Evolutionary conservation across 2,329 filamentous ascomycete genomes (phyloP).

Genomic region (Xylaria sp.): DNA sequence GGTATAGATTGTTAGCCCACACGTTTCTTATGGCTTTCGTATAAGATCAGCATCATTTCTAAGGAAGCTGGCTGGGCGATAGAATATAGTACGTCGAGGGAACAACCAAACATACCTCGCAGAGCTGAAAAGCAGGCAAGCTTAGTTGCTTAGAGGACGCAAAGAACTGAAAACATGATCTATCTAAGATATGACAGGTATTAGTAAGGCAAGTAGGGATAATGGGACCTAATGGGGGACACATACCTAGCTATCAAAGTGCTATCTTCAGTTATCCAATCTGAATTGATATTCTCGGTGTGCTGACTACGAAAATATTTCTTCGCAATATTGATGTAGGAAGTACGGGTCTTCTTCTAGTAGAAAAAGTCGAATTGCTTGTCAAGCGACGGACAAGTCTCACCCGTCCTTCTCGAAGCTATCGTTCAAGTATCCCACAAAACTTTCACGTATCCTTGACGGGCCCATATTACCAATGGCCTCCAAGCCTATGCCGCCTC

Average conservation of each 20-base stretch:
- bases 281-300: not conserved
- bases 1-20: not conserved
- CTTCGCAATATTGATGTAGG: not conserved
- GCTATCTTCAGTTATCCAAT: not conserved
- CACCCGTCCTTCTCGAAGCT: slow-evolving; percentile 68
- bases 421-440: slow-evolving; percentile 74
- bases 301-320: not conserved
- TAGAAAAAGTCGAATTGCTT: not conserved
- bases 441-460: slow-evolving; percentile 68
- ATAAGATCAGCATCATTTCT: not conserved
- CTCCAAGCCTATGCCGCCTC: slow-evolving; percentile 72
- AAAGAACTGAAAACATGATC: not conserved
- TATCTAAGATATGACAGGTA: not conserved
- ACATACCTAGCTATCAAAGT: slow-evolving; percentile 8
- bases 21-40: not conserved
- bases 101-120: not conserved
- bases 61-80: not conserved
- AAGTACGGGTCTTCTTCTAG: slow-evolving; percentile 17
- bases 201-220: not conserved
- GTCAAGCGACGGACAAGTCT: slow-evolving; percentile 29
- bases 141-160: not conserved
- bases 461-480: slow-evolving; percentile 63
- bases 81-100: not conserved
- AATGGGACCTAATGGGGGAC: not conserved
- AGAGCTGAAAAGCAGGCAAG: not conserved